Percentiles rank a stretch among this genome's conserved stretches.
phyloP scores from a whole-genome alignment of 2,329 filamentous ascomycete genomes.

The Endocalyx cinctus region DNA sequence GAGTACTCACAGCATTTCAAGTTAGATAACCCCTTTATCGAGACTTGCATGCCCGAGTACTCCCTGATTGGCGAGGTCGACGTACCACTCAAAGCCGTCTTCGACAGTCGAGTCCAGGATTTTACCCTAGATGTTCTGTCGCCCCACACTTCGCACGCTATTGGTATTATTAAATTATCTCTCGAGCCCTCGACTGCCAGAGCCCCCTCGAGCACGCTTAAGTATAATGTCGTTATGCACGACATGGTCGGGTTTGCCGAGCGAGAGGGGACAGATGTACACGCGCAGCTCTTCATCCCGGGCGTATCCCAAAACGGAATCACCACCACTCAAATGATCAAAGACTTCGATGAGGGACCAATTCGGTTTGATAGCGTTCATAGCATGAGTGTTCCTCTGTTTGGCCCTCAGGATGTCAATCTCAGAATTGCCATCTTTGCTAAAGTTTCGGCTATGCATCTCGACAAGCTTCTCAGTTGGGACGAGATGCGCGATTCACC shows the following conservation, averaged over 20 bases:
- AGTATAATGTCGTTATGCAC: conserved; percentile 99
- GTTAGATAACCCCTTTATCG: conserved; percentile 87
- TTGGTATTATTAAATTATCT: conserved; percentile 86
- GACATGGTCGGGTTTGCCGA: conserved; percentile 93
- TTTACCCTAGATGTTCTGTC: conserved; percentile 87
- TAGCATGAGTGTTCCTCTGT: conserved; percentile 89
- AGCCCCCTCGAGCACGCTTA: conserved; percentile 85
- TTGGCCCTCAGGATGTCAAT: conserved; percentile 67
- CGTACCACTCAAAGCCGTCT: conserved; percentile 87
- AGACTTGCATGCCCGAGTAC: conserved; percentile 86
- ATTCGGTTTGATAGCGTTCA: conserved; percentile 96
- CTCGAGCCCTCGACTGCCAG: conserved; percentile 91
- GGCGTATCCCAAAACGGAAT: conserved; percentile 86
- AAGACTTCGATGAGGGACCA: conserved; percentile 86
- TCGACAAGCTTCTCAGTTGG: conserved; percentile 97
- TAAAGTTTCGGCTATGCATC: conserved; percentile 84
- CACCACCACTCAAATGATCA: conserved; percentile 92
- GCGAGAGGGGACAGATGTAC: conserved; percentile 89
- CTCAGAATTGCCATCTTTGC: conserved; percentile 89
- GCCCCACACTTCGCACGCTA: conserved; percentile 83
- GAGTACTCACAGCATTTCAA: conserved; percentile 93
- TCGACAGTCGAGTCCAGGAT: conserved; percentile 91
- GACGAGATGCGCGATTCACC: conserved; percentile 90
- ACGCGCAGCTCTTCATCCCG: conserved; percentile 94
- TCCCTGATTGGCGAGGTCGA: conserved; percentile 90